Evolutionary conservation across 75 land plant genomes (phyloP).

Genomic region (Sequoiadendron giganteum): DNA sequence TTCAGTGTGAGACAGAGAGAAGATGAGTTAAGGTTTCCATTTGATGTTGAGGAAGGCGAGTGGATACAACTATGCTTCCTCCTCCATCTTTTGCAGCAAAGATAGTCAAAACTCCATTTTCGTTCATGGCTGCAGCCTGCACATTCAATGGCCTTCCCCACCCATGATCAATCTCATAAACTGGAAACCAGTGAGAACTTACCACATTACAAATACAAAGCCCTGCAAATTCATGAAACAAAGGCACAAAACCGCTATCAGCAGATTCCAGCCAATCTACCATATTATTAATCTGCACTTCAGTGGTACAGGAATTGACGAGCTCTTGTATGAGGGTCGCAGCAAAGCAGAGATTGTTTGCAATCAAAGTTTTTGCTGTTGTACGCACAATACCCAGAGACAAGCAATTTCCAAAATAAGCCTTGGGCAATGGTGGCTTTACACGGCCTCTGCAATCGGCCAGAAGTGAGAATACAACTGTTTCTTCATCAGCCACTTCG

Average conservation of each 20-base stretch:
- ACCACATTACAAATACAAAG: background rate
- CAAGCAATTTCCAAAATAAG: conserved; percentile 3
- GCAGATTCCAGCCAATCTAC: background rate
- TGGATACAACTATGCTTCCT: background rate
- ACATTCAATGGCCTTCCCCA: conserved; percentile 10
- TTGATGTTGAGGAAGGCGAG: background rate
- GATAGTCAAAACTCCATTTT: background rate
- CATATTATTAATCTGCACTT: background rate
- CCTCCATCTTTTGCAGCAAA: background rate
- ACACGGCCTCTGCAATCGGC: background rate
- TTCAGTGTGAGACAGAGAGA: background rate
- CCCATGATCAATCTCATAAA: conserved; percentile 4
- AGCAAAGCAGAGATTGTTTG: background rate
- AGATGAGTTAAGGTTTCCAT: background rate
- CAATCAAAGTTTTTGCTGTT: background rate
- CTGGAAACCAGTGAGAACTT: conserved; percentile 7
- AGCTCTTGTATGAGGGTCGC: background rate
- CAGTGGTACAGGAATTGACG: background rate
- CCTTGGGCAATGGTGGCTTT: background rate
- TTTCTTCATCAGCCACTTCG: background rate
- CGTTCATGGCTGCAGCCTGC: background rate
- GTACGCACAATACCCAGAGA: background rate
- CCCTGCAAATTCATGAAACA: background rate
- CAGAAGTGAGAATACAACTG: background rate
- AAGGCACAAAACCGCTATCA: background rate